Conservation (phyloP, 345 rosid species). For the Odontarrhena argentea region DNA sequence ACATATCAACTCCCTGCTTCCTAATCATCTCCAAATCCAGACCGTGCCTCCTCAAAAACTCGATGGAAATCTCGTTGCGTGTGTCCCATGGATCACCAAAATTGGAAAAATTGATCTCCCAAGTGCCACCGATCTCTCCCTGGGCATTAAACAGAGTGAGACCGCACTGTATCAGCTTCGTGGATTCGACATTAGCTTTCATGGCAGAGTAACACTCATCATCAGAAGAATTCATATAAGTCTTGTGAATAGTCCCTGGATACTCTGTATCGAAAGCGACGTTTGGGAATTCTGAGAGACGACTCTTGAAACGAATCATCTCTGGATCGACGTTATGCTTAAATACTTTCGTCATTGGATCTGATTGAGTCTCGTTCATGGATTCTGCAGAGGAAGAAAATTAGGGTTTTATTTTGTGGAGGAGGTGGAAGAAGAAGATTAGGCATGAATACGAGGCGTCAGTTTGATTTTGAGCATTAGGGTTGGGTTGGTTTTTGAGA, state of each 20-base stretch:
- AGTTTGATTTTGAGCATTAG: conserved; percentile 19
- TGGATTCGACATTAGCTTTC: conserved; percentile 29
- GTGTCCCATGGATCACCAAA: conserved; percentile 30
- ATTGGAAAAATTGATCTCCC: conserved; percentile 40
- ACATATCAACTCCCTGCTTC: conserved; percentile 38
- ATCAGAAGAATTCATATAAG: neutral
- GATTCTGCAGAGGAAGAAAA: neutral
- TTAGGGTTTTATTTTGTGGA: conserved; percentile 22
- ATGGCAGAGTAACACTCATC: neutral
- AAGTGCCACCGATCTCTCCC: conserved; percentile 38
- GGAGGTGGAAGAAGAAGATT: neutral
- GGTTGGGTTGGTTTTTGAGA: conserved; percentile 30
- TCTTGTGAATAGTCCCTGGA: neutral
- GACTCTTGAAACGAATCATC: neutral
- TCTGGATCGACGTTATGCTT: conserved; percentile 16
- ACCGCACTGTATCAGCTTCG: conserved; percentile 35
- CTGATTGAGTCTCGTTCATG: conserved; percentile 24
- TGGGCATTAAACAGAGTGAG: conserved; percentile 31
- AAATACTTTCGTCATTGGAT: conserved; percentile 23
- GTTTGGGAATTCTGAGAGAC: conserved; percentile 12
- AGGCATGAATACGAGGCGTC: conserved; percentile 30
- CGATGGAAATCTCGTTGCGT: conserved; percentile 24
- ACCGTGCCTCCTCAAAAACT: conserved; percentile 29
- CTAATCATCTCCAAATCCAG: conserved; percentile 33
- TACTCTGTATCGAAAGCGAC: conserved; percentile 38